A percentile compares a stretch with the other conserved stretches of the same genome.
These are phyloP conservation scores for Podospora didyma DNA, from an alignment of 495 filamentous ascomycete species.

Conservation along the genomic window DNA sequence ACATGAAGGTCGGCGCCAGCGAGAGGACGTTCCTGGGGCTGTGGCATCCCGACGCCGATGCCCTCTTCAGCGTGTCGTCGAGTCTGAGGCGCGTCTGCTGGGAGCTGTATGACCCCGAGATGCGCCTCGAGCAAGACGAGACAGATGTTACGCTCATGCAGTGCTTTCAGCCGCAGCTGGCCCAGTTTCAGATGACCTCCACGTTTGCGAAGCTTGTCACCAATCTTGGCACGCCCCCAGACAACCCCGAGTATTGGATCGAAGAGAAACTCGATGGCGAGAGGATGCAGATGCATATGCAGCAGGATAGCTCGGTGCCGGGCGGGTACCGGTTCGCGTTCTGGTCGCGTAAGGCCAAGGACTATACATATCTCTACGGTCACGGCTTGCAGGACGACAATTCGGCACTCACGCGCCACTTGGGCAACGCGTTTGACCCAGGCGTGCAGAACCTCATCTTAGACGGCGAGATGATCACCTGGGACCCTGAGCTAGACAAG, in stretches of 20 bases:
- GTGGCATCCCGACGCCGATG: conserved; percentile 93
- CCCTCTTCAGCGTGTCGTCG: conserved; percentile 84
- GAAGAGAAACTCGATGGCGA: conserved; percentile 98
- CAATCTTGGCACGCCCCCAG: conserved; percentile 63
- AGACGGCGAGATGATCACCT: conserved; percentile 98
- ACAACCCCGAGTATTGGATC: conserved; percentile 83
- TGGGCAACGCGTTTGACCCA: conserved; percentile 72
- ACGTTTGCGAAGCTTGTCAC: conserved; percentile 78
- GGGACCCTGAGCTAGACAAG: conserved; percentile 84
- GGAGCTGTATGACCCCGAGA: conserved; percentile 77
- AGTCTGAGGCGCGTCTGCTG: conserved; percentile 90
- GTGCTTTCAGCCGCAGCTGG: conserved; percentile 95
- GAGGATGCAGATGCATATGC: conserved; percentile 95
- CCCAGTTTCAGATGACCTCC: conserved; percentile 84
- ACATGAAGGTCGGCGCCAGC: conserved; percentile 97
- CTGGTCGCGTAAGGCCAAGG: conserved; percentile 95
- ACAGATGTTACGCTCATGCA: conserved; percentile 80
- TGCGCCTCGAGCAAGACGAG: conserved; percentile 72
- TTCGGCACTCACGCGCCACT: conserved; percentile 73
- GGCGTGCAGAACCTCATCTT: conserved; percentile 81
- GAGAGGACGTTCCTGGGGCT: conserved; percentile 87
- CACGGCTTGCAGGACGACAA: conserved; percentile 69
- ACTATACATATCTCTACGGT: conserved; percentile 95
- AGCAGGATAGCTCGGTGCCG: conserved; percentile 57
- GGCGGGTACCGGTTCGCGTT: conserved; percentile 78